These are phyloP conservation scores for Lasiodiplodia hormozganensis DNA, from an alignment of 2,329 filamentous ascomycete genomes.

Conservation along the genomic window DNA sequence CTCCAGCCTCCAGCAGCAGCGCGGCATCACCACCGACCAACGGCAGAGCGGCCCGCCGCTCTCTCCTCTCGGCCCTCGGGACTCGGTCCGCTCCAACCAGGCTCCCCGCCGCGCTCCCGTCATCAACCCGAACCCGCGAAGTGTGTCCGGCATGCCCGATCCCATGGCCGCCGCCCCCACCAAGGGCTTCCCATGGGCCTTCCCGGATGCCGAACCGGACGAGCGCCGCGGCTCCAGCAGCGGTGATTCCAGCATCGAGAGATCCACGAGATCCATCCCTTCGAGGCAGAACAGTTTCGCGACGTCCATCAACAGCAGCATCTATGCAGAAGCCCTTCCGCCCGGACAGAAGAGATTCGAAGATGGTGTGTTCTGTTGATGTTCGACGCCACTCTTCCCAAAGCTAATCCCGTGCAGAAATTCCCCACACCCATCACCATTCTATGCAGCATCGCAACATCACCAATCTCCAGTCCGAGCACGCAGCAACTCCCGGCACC, in stretches of 20 bases:
- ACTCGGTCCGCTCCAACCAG: conserved; percentile 42
- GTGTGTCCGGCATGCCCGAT: conserved; percentile 69
- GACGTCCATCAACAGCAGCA: conserved; percentile 79
- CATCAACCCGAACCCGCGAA: conserved; percentile 72
- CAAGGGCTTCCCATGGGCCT: conserved; percentile 84
- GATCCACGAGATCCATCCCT: conserved; percentile 61
- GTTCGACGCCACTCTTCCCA: background rate
- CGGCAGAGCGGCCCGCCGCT: conserved; percentile 53
- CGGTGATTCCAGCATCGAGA: conserved; percentile 55
- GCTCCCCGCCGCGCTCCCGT: conserved; percentile 70
- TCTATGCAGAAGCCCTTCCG: conserved; percentile 77
- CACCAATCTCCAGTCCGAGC: conserved; percentile 69
- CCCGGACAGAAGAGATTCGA: conserved; percentile 75
- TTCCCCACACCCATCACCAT: conserved; percentile 70
- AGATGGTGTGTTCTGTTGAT: conserved; percentile 55
- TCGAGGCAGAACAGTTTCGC: conserved; percentile 79
- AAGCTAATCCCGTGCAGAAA: conserved; percentile 45
- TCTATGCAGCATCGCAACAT: conserved; percentile 77
- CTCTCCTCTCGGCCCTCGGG: conserved; percentile 50
- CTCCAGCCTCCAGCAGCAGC: conserved; percentile 71
- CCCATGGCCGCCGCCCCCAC: conserved; percentile 75
- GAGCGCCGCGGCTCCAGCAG: conserved; percentile 57
- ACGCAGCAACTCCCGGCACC: conserved; percentile 61
- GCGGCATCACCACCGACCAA: conserved; percentile 48
- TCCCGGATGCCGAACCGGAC: conserved; percentile 72